Evolutionary conservation across 106 monocot species (phyloP), one percentile per base, ranked within the genome.

Genomic region (Alisma plantagoaquatica): DNA sequence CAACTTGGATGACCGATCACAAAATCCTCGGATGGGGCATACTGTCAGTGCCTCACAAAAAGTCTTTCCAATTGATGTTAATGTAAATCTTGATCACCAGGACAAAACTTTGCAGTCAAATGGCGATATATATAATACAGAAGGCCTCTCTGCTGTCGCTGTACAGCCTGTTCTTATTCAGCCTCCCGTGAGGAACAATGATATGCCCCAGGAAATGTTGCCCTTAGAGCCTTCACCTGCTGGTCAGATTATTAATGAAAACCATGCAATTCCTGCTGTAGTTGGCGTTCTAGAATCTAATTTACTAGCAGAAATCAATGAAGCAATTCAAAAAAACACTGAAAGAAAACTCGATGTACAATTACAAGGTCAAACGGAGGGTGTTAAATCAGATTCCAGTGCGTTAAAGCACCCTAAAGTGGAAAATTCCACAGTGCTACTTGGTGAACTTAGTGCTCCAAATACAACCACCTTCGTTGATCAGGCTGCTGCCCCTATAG

Each of bases 1-100:
- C 15, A 62, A 46, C 6, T 46, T 66, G 31, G 75, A 80, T 56
- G 74, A 75, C 38, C 77, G 52, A 65, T 45, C 46, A 22, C 78
- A 77, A 54, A 66, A 23, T 43, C 57, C 64, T 15, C 65, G 62
- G 83, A 12, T 42, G 53, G 49, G 45, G 21, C 45, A 41, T 17
- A 60, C 52, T 73, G 71, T 43, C 4, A 53, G 21, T 59, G 48
- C 33, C 15, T 30, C 69, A 31, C n/a, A n/a, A n/a, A n/a, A n/a
- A n/a, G n/a, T n/a, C n/a, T n/a, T n/a, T n/a, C n/a, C n/a, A n/a
- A n/a, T n/a, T n/a, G n/a, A n/a, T n/a, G n/a, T n/a, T n/a, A n/a
- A n/a, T n/a, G n/a, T n/a, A n/a, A n/a, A n/a, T n/a, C n/a, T n/a
- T n/a, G n/a, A n/a, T n/a, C n/a, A n/a, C n/a, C n/a, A n/a, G n/a